phyloP scores from a whole-genome alignment of 1,139 yeast species.

The Zygoascus meyerae region DNA sequence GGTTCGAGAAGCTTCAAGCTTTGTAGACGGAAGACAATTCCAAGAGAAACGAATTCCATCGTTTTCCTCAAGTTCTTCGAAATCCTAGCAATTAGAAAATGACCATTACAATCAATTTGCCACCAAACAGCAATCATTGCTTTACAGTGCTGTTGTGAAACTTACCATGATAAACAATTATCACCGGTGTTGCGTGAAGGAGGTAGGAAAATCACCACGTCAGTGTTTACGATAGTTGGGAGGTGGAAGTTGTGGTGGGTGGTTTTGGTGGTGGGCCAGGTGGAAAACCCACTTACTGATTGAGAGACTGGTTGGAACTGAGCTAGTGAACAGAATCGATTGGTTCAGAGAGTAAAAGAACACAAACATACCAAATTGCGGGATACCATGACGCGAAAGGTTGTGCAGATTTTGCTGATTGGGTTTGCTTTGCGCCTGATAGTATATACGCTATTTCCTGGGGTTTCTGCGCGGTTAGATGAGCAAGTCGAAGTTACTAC shows the following conservation, averaged over 20 bases:
- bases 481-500: conserved; percentile 72
- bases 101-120: no score
- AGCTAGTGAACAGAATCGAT: neutral
- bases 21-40: conserved; percentile 85
- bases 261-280: neutral
- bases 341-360: neutral
- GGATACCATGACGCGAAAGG: neutral
- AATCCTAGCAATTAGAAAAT: conserved; percentile 40
- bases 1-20: conserved; percentile 83
- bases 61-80: conserved; percentile 78
- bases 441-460: conserved; percentile 27
- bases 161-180: no score
- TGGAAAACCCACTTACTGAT: neutral
- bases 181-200: neutral
- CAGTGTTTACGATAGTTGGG: neutral
- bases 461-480: conserved; percentile 38
- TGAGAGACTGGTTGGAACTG: neutral
- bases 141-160: neutral
- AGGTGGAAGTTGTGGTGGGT: neutral
- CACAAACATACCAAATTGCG: neutral
- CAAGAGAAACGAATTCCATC: conserved; percentile 91
- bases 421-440: conserved; percentile 24
- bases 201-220: neutral
- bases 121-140: conserved; percentile 1
- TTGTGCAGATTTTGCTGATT: conserved; percentile 11